Evolutionary conservation across 495 filamentous ascomycete species (phyloP), one percentile per base, ranked within the genome.

Genomic region (Penicillium antarcticum): DNA sequence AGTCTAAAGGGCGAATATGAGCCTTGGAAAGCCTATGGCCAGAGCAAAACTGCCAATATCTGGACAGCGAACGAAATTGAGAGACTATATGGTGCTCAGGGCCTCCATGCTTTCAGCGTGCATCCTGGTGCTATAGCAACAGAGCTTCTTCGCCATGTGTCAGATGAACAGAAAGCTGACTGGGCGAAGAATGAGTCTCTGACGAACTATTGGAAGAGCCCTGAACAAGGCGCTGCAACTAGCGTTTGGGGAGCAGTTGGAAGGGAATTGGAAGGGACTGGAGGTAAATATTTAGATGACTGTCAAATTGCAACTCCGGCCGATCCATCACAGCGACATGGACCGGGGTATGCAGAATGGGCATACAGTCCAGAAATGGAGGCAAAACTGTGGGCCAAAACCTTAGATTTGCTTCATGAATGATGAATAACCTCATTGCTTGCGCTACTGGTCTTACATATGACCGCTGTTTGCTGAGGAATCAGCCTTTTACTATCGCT

Each of bases 31-130:
- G 70, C 63, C 1, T 74, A 77, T 29, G 65, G 63, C 1, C 58
- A 67, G 29, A 62, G 56, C 53, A 78, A 75, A 46, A 70, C 64
- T 0, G 72, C 73, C 6, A 68, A 67, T 23, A 67, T 76, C 21
- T 76, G 61, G 40, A 71, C 65, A 51, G 69, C 74, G 7, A 73
- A 70, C 26, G 60, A 78, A 52, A 66, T 78, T 18, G 70, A 76
- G 24, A 65, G 70, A 1, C 53, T 55, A 0, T 78, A 74, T 40
- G 68, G 67, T 1, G 4, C 46, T 1, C 48, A 62, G 12, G 72
- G 74, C 3, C 52, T 80, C 0, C 69, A 72, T 41, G 69, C 62
- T 0, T 56, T 57, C 14, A 67, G 65, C 49, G 21, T 78, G 5
- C 67, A 72, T 21, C 77, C 75, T 2, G 77, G 76, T 1, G 65